Percentiles rank a stretch among this genome's conserved stretches.
Evolutionary conservation across 768 basidiomycete species (phyloP).

Genomic region (Mycena latifolia): DNA sequence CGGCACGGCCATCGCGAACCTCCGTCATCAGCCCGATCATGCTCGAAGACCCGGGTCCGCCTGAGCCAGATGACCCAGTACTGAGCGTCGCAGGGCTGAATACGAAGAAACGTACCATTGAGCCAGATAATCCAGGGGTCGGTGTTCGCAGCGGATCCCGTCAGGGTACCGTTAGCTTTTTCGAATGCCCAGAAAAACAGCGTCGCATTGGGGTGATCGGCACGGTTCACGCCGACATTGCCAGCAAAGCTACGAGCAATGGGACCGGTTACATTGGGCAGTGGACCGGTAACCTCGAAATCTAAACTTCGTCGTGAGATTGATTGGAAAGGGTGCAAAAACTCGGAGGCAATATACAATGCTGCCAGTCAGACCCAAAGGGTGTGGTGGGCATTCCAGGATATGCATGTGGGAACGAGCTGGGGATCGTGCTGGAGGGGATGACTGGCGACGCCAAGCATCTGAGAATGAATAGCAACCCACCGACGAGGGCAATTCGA

Average conservation of each 20-base stretch:
- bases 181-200: conserved; percentile 78
- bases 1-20: conserved; percentile 47
- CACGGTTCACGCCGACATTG: conserved; percentile 70
- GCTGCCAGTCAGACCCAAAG: conserved; percentile 70
- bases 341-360: conserved; percentile 54
- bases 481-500: neutral
- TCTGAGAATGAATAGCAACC: neutral
- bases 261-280: conserved; percentile 71
- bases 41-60: conserved; percentile 77
- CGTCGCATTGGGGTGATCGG: conserved; percentile 71
- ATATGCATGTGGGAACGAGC: conserved; percentile 61
- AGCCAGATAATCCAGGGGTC: conserved; percentile 83
- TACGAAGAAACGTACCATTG: conserved; percentile 56
- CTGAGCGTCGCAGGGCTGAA: neutral
- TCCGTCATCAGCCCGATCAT: conserved; percentile 73
- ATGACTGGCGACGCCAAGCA: conserved; percentile 13
- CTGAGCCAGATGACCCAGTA: conserved; percentile 1
- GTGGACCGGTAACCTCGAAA: conserved; percentile 65
- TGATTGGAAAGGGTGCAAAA: neutral
- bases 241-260: conserved; percentile 68
- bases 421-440: conserved; percentile 45
- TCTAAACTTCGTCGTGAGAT: conserved; percentile 49
- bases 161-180: conserved; percentile 67
- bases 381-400: conserved; percentile 59
- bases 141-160: conserved; percentile 40